Base-by-base conservation (phyloP, 257 asterid species). In the Ligustrum vulgare region DNA sequence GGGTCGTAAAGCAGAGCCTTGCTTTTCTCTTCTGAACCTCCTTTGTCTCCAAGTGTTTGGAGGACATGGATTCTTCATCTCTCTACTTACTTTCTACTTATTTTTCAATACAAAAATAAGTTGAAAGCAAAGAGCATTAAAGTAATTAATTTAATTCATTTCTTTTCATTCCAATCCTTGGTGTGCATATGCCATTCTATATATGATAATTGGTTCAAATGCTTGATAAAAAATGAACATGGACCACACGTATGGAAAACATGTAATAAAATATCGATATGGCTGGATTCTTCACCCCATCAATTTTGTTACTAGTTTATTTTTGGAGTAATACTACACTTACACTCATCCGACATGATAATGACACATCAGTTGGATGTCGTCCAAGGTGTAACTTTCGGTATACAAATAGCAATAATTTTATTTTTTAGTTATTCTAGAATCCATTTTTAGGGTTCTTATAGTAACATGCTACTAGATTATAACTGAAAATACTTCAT, bases 1-100 rank as follows among this genome's bases (percentile, higher is more conserved):
- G 90, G 91, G 91, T 91, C 84, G 87, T 86, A 91, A 93, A 93
- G 97, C 89, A 86, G 82, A 84, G 74, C 75, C 67, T 85, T 84
- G 88, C 90, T 89, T 90, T 87, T 82, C 86, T 82, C 77, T 74
- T 91, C 92, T 90, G 96, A 84, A 88, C 70, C 91, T 75, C 77
- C 84, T 94, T 93, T 94, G 98, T 94, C 97, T 81, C 15, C 70
- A 77, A 89, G 97, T 81, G 97, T 86, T 90, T 94, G 98, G 98
- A 88, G 86, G 82, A 85, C 88, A 82, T 90, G 94, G 98, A 94
- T 93, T 93, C 97, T 88, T 79, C 88, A 23, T 81, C 86, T 72
- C 64, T 71, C 84, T 79, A 69, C 79, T 62, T 54, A 68, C 73
- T 76, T 64, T 43, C 22, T 47, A 4, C 36, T 39, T 49, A 45